Conservation (phyloP, 805 yeast species). For the Vanderwaltozyma verrucispora region DNA sequence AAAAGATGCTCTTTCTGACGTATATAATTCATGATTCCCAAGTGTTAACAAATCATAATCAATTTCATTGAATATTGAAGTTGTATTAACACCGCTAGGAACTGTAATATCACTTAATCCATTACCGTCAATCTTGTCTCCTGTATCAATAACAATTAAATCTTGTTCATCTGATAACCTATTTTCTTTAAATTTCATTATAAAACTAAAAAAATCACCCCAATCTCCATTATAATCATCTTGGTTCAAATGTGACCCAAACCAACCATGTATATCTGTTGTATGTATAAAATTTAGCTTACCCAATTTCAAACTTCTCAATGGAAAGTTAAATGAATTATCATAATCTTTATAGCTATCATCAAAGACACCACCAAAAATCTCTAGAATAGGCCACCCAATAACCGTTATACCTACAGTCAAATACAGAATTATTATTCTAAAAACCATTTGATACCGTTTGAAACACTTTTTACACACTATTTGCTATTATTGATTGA, state of each 20-base stretch:
- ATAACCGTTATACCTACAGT: no score
- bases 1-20: slow-evolving; percentile 47
- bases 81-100: slow-evolving; percentile 60
- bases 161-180: slow-evolving; percentile 38
- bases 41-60: slow-evolving; percentile 72
- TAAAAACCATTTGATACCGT: no score
- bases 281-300: slow-evolving; percentile 81
- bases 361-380: neutral
- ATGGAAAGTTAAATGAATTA: no score
- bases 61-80: slow-evolving; percentile 49
- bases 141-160: slow-evolving; percentile 69
- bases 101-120: slow-evolving; percentile 73
- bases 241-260: slow-evolving; percentile 79
- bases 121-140: slow-evolving; percentile 92
- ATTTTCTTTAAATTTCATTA: slow-evolving; percentile 35
- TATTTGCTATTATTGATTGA: no score
- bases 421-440: no score
- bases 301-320: slow-evolving; percentile 53
- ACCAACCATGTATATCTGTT: slow-evolving; percentile 97
- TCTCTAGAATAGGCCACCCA: neutral
- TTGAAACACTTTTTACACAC: no score
- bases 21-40: slow-evolving; percentile 88
- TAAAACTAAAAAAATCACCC: slow-evolving; percentile 82
- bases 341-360: neutral
- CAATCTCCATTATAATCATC: slow-evolving; percentile 72